A percentile compares a stretch with the other conserved stretches of the same genome.
Evolutionary conservation across 1,284 basidiomycete genomes (phyloP).

Genomic region (Earliella scabrosa): DNA sequence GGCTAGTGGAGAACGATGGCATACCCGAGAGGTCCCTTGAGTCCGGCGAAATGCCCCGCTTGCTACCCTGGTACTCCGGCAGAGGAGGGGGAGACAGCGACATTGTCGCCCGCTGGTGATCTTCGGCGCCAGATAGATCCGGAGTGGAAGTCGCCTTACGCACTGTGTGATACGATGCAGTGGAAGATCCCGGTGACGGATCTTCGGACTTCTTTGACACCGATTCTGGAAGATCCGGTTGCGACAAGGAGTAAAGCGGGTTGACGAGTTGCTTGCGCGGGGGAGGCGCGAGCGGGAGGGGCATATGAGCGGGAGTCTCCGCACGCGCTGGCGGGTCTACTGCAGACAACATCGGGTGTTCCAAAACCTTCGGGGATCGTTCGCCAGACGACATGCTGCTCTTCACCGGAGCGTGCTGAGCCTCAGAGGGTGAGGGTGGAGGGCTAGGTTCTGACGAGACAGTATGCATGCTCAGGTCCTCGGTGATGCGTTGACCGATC

Average conservation of each 20-base stretch:
- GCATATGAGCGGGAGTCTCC: constrained; percentile 57
- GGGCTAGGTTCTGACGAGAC: constrained; percentile 14
- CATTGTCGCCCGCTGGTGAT: constrained; percentile 7
- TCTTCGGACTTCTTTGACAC: constrained; percentile 11
- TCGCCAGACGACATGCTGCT: constrained; percentile 31
- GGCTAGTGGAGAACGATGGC: constrained; percentile 25
- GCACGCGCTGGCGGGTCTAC: constrained; percentile 40
- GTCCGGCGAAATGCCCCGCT: constrained; percentile 23
- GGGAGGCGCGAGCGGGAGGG: constrained; percentile 63
- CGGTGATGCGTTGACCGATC: constrained; percentile 35
- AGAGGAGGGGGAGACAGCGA: constrained; percentile 28
- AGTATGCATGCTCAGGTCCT: constrained; percentile 21
- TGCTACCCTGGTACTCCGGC: constrained; percentile 14
- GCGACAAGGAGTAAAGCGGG: constrained; percentile 56
- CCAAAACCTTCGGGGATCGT: constrained; percentile 16
- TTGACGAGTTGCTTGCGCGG: constrained; percentile 56
- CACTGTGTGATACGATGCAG: constrained; percentile 22
- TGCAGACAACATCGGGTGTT: constrained; percentile 16
- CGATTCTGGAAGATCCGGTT: constrained; percentile 48
- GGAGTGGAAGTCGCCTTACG: constrained; percentile 32
- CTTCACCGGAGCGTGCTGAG: constrained; percentile 26
- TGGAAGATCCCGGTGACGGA: constrained; percentile 15
- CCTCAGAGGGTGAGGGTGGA: constrained; percentile 19
- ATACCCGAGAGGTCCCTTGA: constrained; percentile 15
- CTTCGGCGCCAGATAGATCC: constrained; percentile 23